A percentile compares a stretch with the other conserved stretches of the same genome.
phyloP scores from a whole-genome alignment of 805 yeast species.

The Candida easanensis region DNA sequence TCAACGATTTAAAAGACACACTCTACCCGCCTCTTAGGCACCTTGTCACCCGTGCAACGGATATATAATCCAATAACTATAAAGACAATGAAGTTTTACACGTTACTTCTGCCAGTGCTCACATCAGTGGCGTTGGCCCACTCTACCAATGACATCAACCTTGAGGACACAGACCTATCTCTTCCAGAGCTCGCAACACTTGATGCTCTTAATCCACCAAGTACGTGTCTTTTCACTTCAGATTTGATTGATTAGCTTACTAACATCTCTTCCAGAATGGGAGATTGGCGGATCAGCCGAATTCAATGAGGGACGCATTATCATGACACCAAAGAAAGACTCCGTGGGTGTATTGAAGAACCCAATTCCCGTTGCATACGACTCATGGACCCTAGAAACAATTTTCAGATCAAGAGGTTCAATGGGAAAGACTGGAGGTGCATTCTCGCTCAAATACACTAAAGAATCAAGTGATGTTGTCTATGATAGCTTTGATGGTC shows the following conservation, averaged over 20 bases:
- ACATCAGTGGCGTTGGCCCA: slow-evolving; percentile 14
- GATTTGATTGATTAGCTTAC: too few species aligned
- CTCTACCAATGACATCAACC: slow-evolving; percentile 21
- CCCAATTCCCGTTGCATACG: slow-evolving; percentile 28
- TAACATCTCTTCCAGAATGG: slow-evolving; percentile 35
- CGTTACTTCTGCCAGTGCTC: neutral
- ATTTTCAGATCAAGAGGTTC: slow-evolving; percentile 62
- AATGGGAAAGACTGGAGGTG: slow-evolving; percentile 48
- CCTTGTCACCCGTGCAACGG: too few species aligned
- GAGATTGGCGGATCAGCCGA: slow-evolving; percentile 34
- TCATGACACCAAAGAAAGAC: slow-evolving; percentile 43
- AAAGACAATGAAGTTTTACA: slow-evolving; percentile 2
- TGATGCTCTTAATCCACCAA: slow-evolving; percentile 23
- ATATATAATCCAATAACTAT: neutral
- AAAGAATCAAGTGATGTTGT: slow-evolving; percentile 33
- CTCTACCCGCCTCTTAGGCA: too few species aligned
- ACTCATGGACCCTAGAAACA: slow-evolving; percentile 56
- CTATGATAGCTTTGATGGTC: slow-evolving; percentile 63
- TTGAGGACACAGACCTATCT: slow-evolving; percentile 31
- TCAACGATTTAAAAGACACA: too few species aligned
- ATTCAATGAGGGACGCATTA: slow-evolving; percentile 51
- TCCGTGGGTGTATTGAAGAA: slow-evolving; percentile 48
- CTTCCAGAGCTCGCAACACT: slow-evolving; percentile 37
- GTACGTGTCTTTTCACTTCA: too few species aligned
- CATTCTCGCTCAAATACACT: slow-evolving; percentile 44